phyloP scores from a whole-genome alignment of 768 basidiomycete genomes.

The Auriscalpium vulgare region DNA sequence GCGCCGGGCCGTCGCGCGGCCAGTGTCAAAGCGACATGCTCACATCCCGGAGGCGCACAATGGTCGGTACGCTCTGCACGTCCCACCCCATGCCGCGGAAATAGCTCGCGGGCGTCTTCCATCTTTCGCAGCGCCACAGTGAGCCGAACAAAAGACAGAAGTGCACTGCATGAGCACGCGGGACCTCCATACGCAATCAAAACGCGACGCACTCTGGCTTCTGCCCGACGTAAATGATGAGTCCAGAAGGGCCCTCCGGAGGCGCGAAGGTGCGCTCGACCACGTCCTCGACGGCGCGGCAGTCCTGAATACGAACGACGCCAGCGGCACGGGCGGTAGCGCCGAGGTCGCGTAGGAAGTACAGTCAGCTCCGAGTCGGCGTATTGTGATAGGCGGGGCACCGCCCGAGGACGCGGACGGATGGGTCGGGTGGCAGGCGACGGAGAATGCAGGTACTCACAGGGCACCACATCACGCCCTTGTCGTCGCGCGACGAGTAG shows the following conservation, averaged over 20 bases:
- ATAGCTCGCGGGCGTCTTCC: constrained; percentile 51
- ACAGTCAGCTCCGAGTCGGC: too few species aligned
- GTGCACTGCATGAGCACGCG: background rate
- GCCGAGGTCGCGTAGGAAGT: background rate
- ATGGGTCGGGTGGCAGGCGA: background rate
- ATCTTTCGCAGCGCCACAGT: constrained; percentile 32
- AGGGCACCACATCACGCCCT: constrained; percentile 64
- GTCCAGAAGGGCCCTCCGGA: constrained; percentile 38
- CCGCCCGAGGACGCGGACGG: too few species aligned
- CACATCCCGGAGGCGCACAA: constrained; percentile 54
- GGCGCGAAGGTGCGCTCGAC: constrained; percentile 43
- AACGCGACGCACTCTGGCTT: constrained; percentile 41
- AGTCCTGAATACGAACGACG: constrained; percentile 40
- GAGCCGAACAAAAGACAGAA: too few species aligned
- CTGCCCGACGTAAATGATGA: constrained; percentile 66
- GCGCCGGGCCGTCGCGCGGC: background rate
- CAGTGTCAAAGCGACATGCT: constrained; percentile 18
- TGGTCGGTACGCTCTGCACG: constrained; percentile 53
- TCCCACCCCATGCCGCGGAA: constrained; percentile 61
- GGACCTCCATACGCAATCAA: background rate
- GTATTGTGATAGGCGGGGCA: too few species aligned
- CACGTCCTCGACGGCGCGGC: constrained; percentile 48
- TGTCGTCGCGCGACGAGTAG: constrained; percentile 53
- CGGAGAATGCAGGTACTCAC: constrained; percentile 31
- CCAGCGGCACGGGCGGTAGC: background rate